Conservation (phyloP, 257 asterid species). For the Fraxinus pennsylvanica region DNA sequence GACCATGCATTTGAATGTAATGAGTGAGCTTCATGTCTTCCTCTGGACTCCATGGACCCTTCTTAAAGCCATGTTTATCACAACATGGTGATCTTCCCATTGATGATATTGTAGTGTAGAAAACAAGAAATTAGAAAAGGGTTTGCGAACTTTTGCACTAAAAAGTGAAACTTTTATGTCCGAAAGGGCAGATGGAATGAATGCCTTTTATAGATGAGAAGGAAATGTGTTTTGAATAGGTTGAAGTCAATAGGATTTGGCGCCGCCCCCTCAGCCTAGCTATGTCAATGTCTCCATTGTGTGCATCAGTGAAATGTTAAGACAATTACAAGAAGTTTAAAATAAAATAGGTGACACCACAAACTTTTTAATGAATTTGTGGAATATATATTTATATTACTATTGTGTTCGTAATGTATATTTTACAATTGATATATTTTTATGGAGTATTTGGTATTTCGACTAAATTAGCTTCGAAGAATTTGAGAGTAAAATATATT, state of each 20-base stretch:
- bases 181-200: conserved; percentile 27
- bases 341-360: background rate
- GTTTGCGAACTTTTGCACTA: conserved; percentile 17
- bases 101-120: background rate
- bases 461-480: too few relatives aligned
- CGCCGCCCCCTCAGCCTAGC: conserved; percentile 49
- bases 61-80: conserved; percentile 71
- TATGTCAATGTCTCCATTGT: conserved; percentile 22
- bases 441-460: too few relatives aligned
- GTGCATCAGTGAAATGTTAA: conserved; percentile 16
- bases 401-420: too few relatives aligned
- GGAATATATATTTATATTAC: background rate
- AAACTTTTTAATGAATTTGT: background rate
- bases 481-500: too few relatives aligned
- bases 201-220: conserved; percentile 40
- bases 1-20: conserved; percentile 59
- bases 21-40: conserved; percentile 68
- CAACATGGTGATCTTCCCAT: conserved; percentile 69
- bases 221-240: conserved; percentile 13
- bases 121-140: conserved; percentile 12
- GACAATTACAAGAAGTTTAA: background rate
- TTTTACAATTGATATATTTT: too few relatives aligned
- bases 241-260: conserved; percentile 77
- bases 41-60: conserved; percentile 90
- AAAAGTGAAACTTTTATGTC: conserved; percentile 39